Percentiles rank a stretch among this genome's conserved stretches.
Evolutionary conservation across 2,329 filamentous ascomycete species (phyloP).

Genomic region (Pochonia chlamydosporia): DNA sequence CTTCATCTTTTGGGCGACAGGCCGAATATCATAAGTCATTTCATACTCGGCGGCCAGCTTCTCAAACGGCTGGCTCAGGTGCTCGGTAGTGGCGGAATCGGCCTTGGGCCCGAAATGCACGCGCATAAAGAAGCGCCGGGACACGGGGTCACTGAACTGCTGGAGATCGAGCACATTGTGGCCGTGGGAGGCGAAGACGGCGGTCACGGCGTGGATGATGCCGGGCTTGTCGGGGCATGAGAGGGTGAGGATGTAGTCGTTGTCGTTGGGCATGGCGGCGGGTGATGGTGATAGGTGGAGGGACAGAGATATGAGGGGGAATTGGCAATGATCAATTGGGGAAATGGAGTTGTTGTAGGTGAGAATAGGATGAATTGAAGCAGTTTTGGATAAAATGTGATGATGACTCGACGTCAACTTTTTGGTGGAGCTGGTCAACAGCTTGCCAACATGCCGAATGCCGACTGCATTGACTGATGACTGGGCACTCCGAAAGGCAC

Average conservation of each 20-base stretch:
- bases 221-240: conserved; percentile 80
- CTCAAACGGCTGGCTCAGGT: conserved; percentile 51
- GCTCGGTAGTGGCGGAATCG: conserved; percentile 37
- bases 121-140: conserved; percentile 80
- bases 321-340: neutral
- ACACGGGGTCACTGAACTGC: conserved; percentile 73
- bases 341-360: neutral
- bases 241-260: conserved; percentile 70
- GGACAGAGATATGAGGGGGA: neutral
- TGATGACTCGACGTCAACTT: neutral
- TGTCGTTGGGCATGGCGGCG: conserved; percentile 26
- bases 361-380: neutral
- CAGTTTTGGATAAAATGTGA: too few species aligned
- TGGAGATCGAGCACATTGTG: conserved; percentile 81
- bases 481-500: too few species aligned
- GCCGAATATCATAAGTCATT: conserved; percentile 68
- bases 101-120: conserved; percentile 68
- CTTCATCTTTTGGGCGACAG: conserved; percentile 62
- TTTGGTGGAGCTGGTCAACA: neutral
- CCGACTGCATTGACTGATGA: neutral
- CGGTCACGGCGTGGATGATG: conserved; percentile 80
- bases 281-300: neutral
- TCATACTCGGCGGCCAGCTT: conserved; percentile 56
- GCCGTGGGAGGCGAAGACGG: conserved; percentile 64
- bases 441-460: conserved; percentile 1